Evolutionary conservation across 2,329 filamentous ascomycete genomes (phyloP), one percentile per base, ranked within the genome.

Genomic region (Grosmannia huntii): DNA sequence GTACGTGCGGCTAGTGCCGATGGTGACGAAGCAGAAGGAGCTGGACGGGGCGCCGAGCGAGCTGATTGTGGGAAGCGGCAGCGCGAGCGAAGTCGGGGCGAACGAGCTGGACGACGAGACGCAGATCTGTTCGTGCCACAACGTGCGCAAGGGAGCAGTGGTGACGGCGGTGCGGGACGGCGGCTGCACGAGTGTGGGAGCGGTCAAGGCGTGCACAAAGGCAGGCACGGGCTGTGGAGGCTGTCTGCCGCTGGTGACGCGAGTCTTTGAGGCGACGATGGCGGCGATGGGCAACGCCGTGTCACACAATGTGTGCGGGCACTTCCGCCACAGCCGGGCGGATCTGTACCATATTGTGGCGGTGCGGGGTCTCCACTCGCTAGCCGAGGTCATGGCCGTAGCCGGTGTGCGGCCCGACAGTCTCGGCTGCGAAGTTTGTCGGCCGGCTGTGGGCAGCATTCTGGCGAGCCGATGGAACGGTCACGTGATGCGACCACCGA

Each of bases 111-210:
- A 53, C 55, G 89, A 94, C 65, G 89, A 94, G 66, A 89, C 88
- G 0, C 91, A 96, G 68, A 86, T 96, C 61, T 96, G 90, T 71
- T 94, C 89, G 1, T 96, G 90, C 65, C 90, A 96, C 75, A 96
- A 96, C 68, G 90, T 96, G 49, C 86, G 83, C 27, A 96, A 96
- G 69, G 87, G 87, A 19, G 88, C 92, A 64, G 77, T 96, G 0
- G 82, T 86, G 51, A 79, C 80, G 5, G 76, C 75, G 2, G 81
- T 92, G 68, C 91, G 91, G 65, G 83, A 86, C 57, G 90, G 88
- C 46, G 84, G 79, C 2, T 95, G 89, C 76, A 94, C 87, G 68
- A 86, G 86, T 28, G 80, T 95, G 51, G 85, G 84, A 56, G 86
- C 92, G 57, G 79, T 96, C 67, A 96, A 96, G 71, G 82, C 86